A percentile compares a stretch with the other conserved stretches of the same genome.
These are phyloP conservation scores for Aspergillus arachidicola DNA, from an alignment of 2,329 filamentous ascomycete genomes.

Conservation along the genomic window DNA sequence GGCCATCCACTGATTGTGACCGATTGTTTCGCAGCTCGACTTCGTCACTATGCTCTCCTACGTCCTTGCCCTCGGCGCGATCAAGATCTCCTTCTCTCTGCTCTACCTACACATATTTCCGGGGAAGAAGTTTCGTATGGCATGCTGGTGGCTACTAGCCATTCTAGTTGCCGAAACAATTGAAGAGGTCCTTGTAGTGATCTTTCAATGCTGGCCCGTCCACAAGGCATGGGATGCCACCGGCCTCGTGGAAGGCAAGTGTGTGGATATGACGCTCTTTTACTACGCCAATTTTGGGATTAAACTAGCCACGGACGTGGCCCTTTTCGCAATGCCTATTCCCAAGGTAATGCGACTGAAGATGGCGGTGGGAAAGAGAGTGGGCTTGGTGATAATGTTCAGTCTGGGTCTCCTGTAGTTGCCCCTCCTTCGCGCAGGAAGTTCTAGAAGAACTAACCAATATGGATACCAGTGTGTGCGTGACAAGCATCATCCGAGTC, in stretches of 20 bases:
- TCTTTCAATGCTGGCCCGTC: constrained; percentile 25
- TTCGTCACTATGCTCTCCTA: constrained; percentile 25
- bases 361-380: constrained; percentile 20
- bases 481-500: constrained; percentile 24
- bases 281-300: constrained; percentile 24
- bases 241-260: constrained; percentile 13
- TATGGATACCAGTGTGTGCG: constrained; percentile 14
- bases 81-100: constrained; percentile 31
- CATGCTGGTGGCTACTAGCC: constrained; percentile 18
- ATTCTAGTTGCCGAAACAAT: constrained; percentile 63
- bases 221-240: constrained; percentile 23
- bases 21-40: constrained; percentile 14
- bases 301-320: constrained; percentile 21
- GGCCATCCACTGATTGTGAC: neutral
- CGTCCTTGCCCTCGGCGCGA: constrained; percentile 32
- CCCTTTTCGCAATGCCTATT: constrained; percentile 22
- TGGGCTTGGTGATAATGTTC: constrained; percentile 24
- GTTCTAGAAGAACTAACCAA: neutral
- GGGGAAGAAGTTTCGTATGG: constrained; percentile 16
- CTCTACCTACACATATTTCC: constrained; percentile 29
- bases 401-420: constrained; percentile 22
- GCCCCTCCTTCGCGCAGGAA: neutral
- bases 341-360: constrained; percentile 19
- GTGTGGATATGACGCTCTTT: constrained; percentile 17
- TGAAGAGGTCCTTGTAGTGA: constrained; percentile 70